A percentile compares a stretch with the other conserved stretches of the same genome.
Conservation (phyloP, 2,329 filamentous ascomycete species). For the Hypomyces perniciosus region DNA sequence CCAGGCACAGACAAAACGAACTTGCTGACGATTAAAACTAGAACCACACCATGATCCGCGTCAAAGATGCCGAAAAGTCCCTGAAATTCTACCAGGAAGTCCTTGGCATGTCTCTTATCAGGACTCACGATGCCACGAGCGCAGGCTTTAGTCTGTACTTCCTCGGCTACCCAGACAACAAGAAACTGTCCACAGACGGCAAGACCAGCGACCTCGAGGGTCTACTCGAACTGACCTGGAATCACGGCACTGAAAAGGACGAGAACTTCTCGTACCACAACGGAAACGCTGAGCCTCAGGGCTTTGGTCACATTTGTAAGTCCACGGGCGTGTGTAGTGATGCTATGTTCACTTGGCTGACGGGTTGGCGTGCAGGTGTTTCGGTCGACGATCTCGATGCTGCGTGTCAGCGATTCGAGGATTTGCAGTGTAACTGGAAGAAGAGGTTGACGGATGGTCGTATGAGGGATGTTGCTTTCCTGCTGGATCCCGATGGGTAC, state of each 20-base stretch:
- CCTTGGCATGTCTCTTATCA: constrained; percentile 79
- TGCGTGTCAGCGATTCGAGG: constrained; percentile 81
- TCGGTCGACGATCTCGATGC: constrained; percentile 83
- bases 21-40: constrained; percentile 21
- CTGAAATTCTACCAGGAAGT: constrained; percentile 78
- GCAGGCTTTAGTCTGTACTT: constrained; percentile 89
- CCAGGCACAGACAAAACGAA: neutral
- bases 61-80: constrained; percentile 73
- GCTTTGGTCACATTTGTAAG: constrained; percentile 88
- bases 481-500: constrained; percentile 83
- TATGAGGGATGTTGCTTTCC: constrained; percentile 92
- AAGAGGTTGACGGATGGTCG: constrained; percentile 86
- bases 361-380: constrained; percentile 46
- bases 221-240: constrained; percentile 84
- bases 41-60: constrained; percentile 92
- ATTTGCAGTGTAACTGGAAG: constrained; percentile 80
- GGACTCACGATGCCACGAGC: constrained; percentile 62
- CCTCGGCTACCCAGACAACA: constrained; percentile 65
- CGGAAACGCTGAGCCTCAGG: constrained; percentile 85
- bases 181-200: constrained; percentile 46
- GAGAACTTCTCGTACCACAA: constrained; percentile 81
- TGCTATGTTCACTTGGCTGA: constrained; percentile 15
- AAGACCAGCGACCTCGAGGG: constrained; percentile 68
- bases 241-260: constrained; percentile 79
- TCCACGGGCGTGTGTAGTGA: neutral